Evolutionary conservation across 208 protist genomes (phyloP), one percentile per base, ranked within the genome.

Genomic region (Phytomonas sp.): DNA sequence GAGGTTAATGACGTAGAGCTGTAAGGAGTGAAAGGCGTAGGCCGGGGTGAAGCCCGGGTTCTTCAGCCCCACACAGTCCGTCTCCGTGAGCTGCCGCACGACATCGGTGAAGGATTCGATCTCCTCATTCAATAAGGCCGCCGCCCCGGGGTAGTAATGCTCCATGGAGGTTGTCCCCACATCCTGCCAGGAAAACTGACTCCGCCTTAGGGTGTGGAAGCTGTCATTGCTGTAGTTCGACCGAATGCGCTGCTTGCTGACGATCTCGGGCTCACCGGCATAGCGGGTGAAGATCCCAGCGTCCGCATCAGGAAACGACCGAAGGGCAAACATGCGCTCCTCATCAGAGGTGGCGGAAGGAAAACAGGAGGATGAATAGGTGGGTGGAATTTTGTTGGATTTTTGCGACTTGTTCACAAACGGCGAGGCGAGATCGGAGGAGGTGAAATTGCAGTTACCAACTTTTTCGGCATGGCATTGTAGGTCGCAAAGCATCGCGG

Each of bases 81-180:
- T 78, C 40, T 87, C 81, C 32, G 69, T 85, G 30, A 91, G 73
- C 52, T 84, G 70, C 2, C 81, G 82, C n/a, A 83, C 70, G 12
- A 89, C 67, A 11, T 84, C 86, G 14, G 72, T 64, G 71, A 86
- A 90, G 66, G 75, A 77, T 59, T 94, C 81, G 26, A 91, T 71
- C 75, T 94, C 89, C 70, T 86, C 82, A 60, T 77, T 88, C 52
- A 94, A 66, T n/a, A 86, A 71, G 26, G 75, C 70, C 4, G 86
- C 86, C 32, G 86, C 84, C 4, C 86, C 86, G 6, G 89, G 87
- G 81, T 92, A 94, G 78, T 92, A 94, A 72, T 94, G 86, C 72
- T 94, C 84, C 89, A 94, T 92, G 59, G 77, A 67, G 23, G 78
- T 84, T 8, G 79, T 78, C 14, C 89, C 89, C 31, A 85, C 68